Evolutionary conservation across 345 rosid genomes (phyloP), one percentile per base, ranked within the genome.

Genomic region (Mallotus nudiflorus): DNA sequence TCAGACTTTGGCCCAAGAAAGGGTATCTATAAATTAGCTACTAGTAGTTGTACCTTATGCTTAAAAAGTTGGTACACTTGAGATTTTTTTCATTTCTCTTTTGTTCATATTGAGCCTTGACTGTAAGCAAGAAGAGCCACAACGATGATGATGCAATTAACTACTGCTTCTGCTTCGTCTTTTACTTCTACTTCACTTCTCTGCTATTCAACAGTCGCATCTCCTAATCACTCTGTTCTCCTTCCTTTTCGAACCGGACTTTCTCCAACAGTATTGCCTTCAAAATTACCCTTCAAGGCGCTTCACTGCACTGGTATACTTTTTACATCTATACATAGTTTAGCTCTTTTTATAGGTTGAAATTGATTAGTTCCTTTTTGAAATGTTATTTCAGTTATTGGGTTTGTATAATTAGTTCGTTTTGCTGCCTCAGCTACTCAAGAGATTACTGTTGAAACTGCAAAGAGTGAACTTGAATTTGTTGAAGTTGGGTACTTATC

Each of bases 401-500:
- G 27, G 14, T 24, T 54, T 51, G 55, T 9, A 51, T 65, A 28
- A 15, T 33, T 64, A 3, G 50, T 52, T 72, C 29, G 24, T 65
- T 27, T 31, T 66, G 74, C 20, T 22, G 45, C 60, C 70, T 37
- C 77, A 84, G 94, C 87, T 83, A 75, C 81, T 49, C 66, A 81
- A 45, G 90, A 84, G 74, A 73, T 62, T 59, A 74, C 11, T 42
- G 11, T 80, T 67, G 92, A 88, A 79, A 76, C 83, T 18, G 74
- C 75, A 33, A 40, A 69, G 40, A 39, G 57, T 15, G 88, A 29
- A 67, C 33, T 75, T 22, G 87, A 81, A 33, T 86, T 85, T 54
- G 87, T 93, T 58, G 96, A 89, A 73, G 80, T 93, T 69, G 98
- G 98, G 53, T 88, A 82, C 76, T 39, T 91, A 74, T 81, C 92